Evolutionary conservation across 495 filamentous ascomycete genomes (phyloP), one percentile per base, ranked within the genome.

Genomic region (Penicillium canariense): DNA sequence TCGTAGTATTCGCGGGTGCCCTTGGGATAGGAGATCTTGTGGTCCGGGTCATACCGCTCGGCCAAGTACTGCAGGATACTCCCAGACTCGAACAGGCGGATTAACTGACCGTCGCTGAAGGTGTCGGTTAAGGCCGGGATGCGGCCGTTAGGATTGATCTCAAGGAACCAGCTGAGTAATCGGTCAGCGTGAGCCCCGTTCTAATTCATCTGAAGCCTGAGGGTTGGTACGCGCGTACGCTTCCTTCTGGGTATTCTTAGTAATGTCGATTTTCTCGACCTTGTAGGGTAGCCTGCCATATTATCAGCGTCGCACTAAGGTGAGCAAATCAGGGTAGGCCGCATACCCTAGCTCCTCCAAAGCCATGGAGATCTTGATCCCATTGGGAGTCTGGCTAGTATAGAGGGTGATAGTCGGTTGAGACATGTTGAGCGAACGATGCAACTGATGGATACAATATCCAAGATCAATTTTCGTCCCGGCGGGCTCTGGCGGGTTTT

Each of bases 81-180:
- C 46, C 89, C 92, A 55, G 83, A 87, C 69, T 96, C 92, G 62
- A 96, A 96, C 4, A 96, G 59, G 15, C 79, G 74, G 69, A 96
- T 91, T 28, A 74, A 72, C 60, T 87, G 76, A 51, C 90, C 90
- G 66, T 94, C 87, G 1, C 58, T 60, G 62, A 87, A 83, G 10
- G 80, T 84, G 68, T 96, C 93, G 22, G 88, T 92, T 22, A 97
- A 60, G 14, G 92, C 92, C n/a, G 92, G 92, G 61, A 96, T 96
- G 52, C 93, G 89, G 60, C 92, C 92, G 65, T 97, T 96, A 48
- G 92, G 92, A 73, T 96, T 96, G 70, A 97, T 94, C 32, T 83
- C 84, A 35, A 96, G 80, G 76, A 93, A 97, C 89, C 89, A 95
- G 50, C 74, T 77, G 36, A 12, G 25, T 1, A 45, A 14, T 2